Base-by-base conservation (phyloP, 2,329 filamentous ascomycete genomes). In the Canariomyces notabilis region DNA sequence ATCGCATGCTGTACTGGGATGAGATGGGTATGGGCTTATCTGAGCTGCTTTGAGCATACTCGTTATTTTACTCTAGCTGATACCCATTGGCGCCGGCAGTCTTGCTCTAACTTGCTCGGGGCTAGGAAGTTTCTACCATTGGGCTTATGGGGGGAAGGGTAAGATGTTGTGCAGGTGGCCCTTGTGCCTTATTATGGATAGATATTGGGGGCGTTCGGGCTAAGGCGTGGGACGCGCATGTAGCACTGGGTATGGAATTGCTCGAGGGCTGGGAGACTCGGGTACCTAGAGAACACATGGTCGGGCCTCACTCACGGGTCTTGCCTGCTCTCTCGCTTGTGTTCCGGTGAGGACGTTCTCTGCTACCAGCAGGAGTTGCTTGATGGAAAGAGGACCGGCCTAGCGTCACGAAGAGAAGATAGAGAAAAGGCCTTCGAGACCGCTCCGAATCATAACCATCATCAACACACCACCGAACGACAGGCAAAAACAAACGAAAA, bases 61-160 rank as follows among this genome's bases (percentile, higher is more conserved):
- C 42, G 48, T 43, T 42, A 37, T 41, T 42, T 51, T 36, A 26
- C 46, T 46, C 51, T 45, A 44, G 45, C 50, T 51, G 56, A 58
- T 56, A 57, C 51, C 53, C 52, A 20, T 40, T 44, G 20, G 35
- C 37, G 42, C 41, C 41, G 46, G 48, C 41, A 35, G 46, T 50
- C 52, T 34, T 46, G 16, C 35, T 38, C 26, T 46, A 11, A 12
- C 26, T 29, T 29, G 7, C 26, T 49, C 38, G 29, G 31, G n/a
- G 48, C 22, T 19, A 8, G 39, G 31, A 34, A 8, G 15, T 34
- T 31, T 42, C 22, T 34, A 38, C 37, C 22, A 34, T 46, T 38
- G 34, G 39, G 39, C 7, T 6, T 46, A 9, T 9, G 26, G 14
- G 14, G 9, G 26, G 19, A 12, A 22, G 20, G 15, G 33, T 33